These are phyloP conservation scores for Mollisiaceae sp. DNA, from an alignment of 2,329 filamentous ascomycete species.

Conservation along the genomic window DNA sequence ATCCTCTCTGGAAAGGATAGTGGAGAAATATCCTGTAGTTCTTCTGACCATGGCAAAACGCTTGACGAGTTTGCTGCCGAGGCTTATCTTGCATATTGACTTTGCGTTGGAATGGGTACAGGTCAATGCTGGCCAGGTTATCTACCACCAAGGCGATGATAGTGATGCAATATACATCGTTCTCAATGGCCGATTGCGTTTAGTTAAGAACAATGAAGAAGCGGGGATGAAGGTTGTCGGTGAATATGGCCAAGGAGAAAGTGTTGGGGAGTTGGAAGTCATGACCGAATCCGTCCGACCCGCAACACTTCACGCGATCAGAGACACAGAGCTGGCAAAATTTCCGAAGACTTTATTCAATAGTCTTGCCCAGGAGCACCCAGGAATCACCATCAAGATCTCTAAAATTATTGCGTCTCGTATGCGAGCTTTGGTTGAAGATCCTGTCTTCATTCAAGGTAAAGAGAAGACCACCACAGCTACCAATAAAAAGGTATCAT, in stretches of 20 bases:
- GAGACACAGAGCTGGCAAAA: constrained; percentile 94
- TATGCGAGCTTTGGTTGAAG: constrained; percentile 88
- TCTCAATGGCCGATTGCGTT: constrained; percentile 85
- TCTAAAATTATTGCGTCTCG: constrained; percentile 97
- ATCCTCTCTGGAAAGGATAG: constrained; percentile 84
- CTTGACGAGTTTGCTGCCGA: constrained; percentile 85
- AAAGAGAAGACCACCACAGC: constrained; percentile 66
- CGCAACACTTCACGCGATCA: constrained; percentile 91
- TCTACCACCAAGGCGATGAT: constrained; percentile 92
- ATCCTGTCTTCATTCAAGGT: constrained; percentile 70
- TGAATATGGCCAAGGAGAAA: constrained; percentile 96
- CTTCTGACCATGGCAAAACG: constrained; percentile 95
- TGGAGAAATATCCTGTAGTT: constrained; percentile 90
- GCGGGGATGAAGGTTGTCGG: constrained; percentile 85
- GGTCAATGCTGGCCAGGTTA: constrained; percentile 90
- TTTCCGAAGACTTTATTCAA: constrained; percentile 97
- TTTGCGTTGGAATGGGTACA: constrained; percentile 99
- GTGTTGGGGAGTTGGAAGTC: constrained; percentile 95
- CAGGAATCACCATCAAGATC: constrained; percentile 98
- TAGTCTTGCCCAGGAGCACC: constrained; percentile 94
- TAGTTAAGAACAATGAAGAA: constrained; percentile 81
- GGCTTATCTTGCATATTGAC: constrained; percentile 93
- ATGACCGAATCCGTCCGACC: constrained; percentile 92
- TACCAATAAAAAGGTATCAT: constrained; percentile 72
- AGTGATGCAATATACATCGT: constrained; percentile 99